Percentiles rank a stretch among this genome's conserved stretches.
Evolutionary conservation across 1,284 basidiomycete genomes (phyloP).

Genomic region (Ganoderma resinaceum): DNA sequence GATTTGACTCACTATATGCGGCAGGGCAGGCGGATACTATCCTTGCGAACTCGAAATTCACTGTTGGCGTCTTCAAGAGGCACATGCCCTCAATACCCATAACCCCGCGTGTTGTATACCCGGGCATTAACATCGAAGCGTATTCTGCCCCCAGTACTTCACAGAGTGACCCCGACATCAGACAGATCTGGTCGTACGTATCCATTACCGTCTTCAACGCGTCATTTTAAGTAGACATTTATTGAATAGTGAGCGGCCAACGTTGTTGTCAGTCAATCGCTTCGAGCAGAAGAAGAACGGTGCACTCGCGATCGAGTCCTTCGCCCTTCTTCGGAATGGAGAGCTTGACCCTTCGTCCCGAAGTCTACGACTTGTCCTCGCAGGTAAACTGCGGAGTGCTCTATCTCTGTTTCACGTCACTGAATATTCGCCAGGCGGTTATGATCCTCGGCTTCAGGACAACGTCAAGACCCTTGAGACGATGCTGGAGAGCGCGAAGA

Average conservation of each 20-base stretch:
- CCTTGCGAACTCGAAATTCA: constrained; percentile 93
- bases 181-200: constrained; percentile 73
- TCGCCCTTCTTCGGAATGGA: constrained; percentile 56
- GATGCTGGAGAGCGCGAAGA: constrained; percentile 65
- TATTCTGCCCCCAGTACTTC: constrained; percentile 59
- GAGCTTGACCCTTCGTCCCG: constrained; percentile 10
- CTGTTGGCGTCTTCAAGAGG: constrained; percentile 77
- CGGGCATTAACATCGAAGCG: constrained; percentile 85
- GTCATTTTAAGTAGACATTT: neutral
- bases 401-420: neutral
- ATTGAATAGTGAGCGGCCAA: constrained; percentile 66
- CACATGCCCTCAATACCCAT: constrained; percentile 77
- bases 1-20: neutral
- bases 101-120: constrained; percentile 85
- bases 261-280: constrained; percentile 90
- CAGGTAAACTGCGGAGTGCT: constrained; percentile 52
- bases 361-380: constrained; percentile 74
- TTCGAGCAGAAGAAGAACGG: constrained; percentile 97
- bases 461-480: constrained; percentile 69
- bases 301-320: constrained; percentile 83
- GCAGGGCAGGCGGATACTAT: constrained; percentile 88
- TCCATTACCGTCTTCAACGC: neutral
- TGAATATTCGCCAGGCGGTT: constrained; percentile 61
- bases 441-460: constrained; percentile 74
- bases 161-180: constrained; percentile 56